These are phyloP conservation scores for Populus pruinosa DNA, from an alignment of 345 rosid species.

Conservation along the genomic window DNA sequence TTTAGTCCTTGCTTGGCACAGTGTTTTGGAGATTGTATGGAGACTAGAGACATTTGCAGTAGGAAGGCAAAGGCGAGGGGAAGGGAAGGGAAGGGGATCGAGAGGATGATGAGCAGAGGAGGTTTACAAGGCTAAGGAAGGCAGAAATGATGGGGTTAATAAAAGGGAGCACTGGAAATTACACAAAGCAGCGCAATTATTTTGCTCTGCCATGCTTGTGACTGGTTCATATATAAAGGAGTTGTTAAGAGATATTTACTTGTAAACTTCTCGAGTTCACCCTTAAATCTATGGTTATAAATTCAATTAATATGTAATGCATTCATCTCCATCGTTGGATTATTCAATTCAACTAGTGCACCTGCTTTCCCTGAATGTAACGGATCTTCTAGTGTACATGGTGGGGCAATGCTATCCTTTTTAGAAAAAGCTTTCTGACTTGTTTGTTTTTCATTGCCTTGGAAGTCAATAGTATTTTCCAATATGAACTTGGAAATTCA, in stretches of 20 bases:
- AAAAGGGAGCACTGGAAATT: constrained; percentile 15
- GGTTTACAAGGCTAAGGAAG: constrained; percentile 17
- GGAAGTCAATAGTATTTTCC: not conserved
- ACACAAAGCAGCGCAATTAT: constrained; percentile 23
- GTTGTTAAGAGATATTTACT: not conserved
- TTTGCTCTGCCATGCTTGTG: constrained; percentile 28
- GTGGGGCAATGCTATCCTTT: constrained; percentile 6
- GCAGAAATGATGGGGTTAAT: constrained; percentile 14
- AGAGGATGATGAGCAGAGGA: not conserved
- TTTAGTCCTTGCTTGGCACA: constrained; percentile 50
- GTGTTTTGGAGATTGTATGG: constrained; percentile 63
- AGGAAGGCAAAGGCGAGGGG: constrained; percentile 6
- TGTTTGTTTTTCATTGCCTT: not conserved
- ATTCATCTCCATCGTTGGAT: constrained; percentile 6
- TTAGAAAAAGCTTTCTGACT: constrained; percentile 1
- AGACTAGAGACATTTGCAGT: constrained; percentile 67
- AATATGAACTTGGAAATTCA: not conserved
- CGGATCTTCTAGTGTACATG: not conserved
- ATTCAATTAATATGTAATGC: not conserved
- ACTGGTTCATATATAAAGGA: not conserved
- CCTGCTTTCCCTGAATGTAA: not conserved
- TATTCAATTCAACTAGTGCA: not conserved
- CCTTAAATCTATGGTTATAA: not conserved
- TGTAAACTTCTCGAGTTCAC: constrained; percentile 1
- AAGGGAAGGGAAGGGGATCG: not conserved